Conservation (phyloP, 352 stramenopile genomes). For the Pythium diclinum region DNA sequence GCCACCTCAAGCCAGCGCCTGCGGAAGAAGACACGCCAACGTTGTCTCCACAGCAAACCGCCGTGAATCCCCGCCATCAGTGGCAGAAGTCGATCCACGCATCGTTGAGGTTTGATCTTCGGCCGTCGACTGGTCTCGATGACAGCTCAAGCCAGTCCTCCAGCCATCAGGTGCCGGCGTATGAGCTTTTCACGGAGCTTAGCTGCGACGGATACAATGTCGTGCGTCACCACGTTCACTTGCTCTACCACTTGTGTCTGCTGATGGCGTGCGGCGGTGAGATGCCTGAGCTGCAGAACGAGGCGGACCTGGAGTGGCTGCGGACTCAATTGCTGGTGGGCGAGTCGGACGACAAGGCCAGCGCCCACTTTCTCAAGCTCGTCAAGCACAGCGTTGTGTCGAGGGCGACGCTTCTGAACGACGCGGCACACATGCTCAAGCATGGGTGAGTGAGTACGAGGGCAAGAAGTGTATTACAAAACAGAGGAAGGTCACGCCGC, state of each 20-base stretch:
- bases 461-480: constrained; percentile 9
- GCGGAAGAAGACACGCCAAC: not conserved
- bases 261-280: constrained; percentile 29
- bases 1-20: constrained; percentile 11
- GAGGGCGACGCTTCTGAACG: constrained; percentile 38
- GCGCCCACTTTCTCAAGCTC: constrained; percentile 33
- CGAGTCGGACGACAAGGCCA: constrained; percentile 29
- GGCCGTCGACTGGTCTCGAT: not conserved
- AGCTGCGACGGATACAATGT: constrained; percentile 32
- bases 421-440: constrained; percentile 44
- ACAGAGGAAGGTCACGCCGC: not conserved
- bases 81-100: constrained; percentile 28
- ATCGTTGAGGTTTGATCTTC: constrained; percentile 18
- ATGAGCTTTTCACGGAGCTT: constrained; percentile 25
- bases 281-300: constrained; percentile 38
- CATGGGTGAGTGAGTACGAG: constrained; percentile 21
- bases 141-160: not conserved
- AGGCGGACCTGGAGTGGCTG: constrained; percentile 39
- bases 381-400: constrained; percentile 37
- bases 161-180: constrained; percentile 14
- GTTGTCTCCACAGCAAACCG: not conserved
- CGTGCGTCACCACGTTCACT: constrained; percentile 29
- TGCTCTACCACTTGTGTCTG: constrained; percentile 36
- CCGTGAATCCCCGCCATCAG: constrained; percentile 8
- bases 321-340: constrained; percentile 29